Conservation (phyloP, 2,329 filamentous ascomycete species). For the Colletotrichum sp. region DNA sequence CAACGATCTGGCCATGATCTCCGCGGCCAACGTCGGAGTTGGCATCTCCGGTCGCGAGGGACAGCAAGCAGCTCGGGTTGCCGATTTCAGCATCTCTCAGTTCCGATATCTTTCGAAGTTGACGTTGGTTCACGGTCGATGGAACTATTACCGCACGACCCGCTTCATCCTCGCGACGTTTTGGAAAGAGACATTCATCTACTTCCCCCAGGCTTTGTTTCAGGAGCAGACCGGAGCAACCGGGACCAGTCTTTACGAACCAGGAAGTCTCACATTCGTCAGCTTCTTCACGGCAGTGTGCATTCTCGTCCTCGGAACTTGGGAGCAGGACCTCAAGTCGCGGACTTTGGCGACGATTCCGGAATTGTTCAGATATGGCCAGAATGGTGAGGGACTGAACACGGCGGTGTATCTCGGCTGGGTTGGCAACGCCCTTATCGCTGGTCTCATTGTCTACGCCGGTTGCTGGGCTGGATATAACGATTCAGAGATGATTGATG, state of each 20-base stretch:
- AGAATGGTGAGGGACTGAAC: slow-evolving; percentile 75
- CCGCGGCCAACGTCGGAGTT: slow-evolving; percentile 82
- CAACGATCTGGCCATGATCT: slow-evolving; percentile 96
- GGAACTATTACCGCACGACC: slow-evolving; percentile 90
- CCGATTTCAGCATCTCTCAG: slow-evolving; percentile 90
- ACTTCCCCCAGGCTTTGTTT: slow-evolving; percentile 82
- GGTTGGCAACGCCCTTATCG: slow-evolving; percentile 26
- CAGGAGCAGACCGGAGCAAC: slow-evolving; percentile 87
- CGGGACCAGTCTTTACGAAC: slow-evolving; percentile 90
- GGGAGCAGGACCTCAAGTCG: slow-evolving; percentile 85
- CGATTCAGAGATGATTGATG: not conserved
- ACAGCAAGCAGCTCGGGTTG: slow-evolving; percentile 85
- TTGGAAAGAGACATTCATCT: slow-evolving; percentile 88
- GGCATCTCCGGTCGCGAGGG: slow-evolving; percentile 93
- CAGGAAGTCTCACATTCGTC: slow-evolving; percentile 85
- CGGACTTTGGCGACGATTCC: slow-evolving; percentile 87
- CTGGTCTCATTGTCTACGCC: slow-evolving; percentile 40
- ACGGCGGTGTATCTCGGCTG: slow-evolving; percentile 69
- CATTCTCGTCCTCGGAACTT: slow-evolving; percentile 90
- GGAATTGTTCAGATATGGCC: slow-evolving; percentile 85
- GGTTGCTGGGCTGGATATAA: not conserved
- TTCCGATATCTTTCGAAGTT: slow-evolving; percentile 86
- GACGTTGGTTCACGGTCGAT: slow-evolving; percentile 83
- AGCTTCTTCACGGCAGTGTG: slow-evolving; percentile 94
- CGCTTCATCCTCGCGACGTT: slow-evolving; percentile 91